Evolutionary conservation across 495 filamentous ascomycete species (phyloP).

Genomic region (Parachaetomium inaequale): DNA sequence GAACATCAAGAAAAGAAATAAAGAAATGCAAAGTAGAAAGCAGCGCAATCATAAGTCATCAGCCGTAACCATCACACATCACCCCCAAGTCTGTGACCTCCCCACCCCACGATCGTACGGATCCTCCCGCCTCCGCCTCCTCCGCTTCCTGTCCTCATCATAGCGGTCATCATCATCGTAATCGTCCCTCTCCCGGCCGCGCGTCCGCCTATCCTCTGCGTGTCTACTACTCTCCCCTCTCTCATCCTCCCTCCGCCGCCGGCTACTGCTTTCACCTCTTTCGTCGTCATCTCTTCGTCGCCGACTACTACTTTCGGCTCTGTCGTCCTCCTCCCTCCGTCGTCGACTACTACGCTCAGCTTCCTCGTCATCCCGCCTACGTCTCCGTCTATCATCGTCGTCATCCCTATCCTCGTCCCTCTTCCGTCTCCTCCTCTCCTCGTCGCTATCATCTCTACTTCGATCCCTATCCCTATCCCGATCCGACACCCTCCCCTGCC

Average conservation of each 20-base stretch:
- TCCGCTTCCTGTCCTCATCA: conserved; percentile 20
- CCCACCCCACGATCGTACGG: neutral
- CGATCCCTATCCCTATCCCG: conserved; percentile 4
- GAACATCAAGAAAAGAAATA: conserved; percentile 1
- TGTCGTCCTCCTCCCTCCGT: neutral
- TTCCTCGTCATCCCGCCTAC: neutral
- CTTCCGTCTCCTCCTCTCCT: conserved; percentile 1
- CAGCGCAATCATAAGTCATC: conserved; percentile 20
- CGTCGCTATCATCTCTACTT: neutral
- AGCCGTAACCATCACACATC: conserved; percentile 10
- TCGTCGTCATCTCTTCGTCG: neutral
- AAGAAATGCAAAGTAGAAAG: conserved; percentile 2
- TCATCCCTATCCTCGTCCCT: conserved; percentile 4
- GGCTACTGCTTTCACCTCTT: conserved; percentile 3
- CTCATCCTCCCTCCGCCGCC: conserved; percentile 2
- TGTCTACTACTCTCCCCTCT: conserved; percentile 15
- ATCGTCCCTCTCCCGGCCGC: conserved; percentile 7
- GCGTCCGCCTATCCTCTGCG: neutral
- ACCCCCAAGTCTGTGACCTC: conserved; percentile 16
- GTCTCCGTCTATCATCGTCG: neutral
- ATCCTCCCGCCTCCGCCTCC: conserved; percentile 12
- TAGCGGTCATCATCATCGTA: conserved; percentile 22
- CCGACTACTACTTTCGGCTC: conserved; percentile 14
- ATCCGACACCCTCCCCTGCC: conserved; percentile 3
- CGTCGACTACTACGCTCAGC: neutral